Evolutionary conservation across 495 filamentous ascomycete species (phyloP), one percentile per base, ranked within the genome.

Genomic region (Hyphodiscus hymeniophilus): DNA sequence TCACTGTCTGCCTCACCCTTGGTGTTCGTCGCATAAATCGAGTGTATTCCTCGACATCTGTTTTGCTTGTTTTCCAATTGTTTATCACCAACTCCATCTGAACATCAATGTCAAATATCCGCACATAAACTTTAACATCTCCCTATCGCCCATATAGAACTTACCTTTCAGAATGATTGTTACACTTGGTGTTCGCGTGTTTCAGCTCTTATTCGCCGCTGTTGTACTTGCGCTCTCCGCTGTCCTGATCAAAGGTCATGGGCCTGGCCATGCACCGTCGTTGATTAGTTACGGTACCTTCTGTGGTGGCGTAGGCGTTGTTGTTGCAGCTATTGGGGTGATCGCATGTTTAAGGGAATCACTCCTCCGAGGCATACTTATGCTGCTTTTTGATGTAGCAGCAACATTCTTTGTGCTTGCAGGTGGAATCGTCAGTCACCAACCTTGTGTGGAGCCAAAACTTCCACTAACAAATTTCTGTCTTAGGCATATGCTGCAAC

Each of bases 401-500:
- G 59, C 67, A 0, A 50, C 56, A 0, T 42, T 75, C 13, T 63
- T 76, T 24, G 65, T 73, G 32, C 59, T 80, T 3, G 74, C 69
- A 11, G 74, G 69, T 26, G 78, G 67, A 16, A 69, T 77, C 43
- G 77, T 80, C 70, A 54, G 78, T 73, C 10, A 18, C 11, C 7
- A 21, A 16, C 4, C 15, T 30, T 1, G 6, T 16, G 10, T 13
- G 26, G 20, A 2, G 7, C 10, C 8, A n/a, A n/a, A n/a, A n/a
- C 22, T 22, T 15, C 22, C 1, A 31, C 22, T 35, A 40, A 28
- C 33, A 36, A n/a, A 13, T 16, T 24, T 15, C 31, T 15, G 11
- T 1, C 17, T 3, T 21, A 59, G 56, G 56, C 56, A 24, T 52
- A 42, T 38, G 56, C 52, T 22, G 42, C 23, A 3, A 32, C 35